These are phyloP conservation scores for Asterophora parasitica DNA, from an alignment of 768 basidiomycete genomes.

Conservation along the genomic window DNA sequence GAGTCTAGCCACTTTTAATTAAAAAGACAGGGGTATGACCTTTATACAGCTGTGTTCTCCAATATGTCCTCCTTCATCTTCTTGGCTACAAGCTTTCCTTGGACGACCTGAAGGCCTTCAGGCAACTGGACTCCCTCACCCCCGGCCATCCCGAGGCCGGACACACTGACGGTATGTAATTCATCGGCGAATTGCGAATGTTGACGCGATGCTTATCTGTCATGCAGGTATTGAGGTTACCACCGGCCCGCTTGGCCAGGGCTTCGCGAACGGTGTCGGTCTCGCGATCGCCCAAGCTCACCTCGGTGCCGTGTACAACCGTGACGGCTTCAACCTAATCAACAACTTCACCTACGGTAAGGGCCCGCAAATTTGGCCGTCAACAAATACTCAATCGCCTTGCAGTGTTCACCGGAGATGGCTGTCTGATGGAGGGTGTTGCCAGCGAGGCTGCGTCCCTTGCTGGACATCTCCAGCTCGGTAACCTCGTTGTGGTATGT, in stretches of 20 bases:
- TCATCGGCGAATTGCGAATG: neutral
- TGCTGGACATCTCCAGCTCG: constrained; percentile 90
- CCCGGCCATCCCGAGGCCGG: constrained; percentile 87
- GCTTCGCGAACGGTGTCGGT: constrained; percentile 90
- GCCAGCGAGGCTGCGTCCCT: constrained; percentile 89
- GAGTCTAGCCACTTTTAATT: constrained; percentile 26
- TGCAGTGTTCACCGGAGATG: constrained; percentile 87
- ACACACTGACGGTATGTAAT: constrained; percentile 42
- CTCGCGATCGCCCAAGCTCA: constrained; percentile 92
- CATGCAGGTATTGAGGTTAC: constrained; percentile 76
- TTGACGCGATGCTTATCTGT: constrained; percentile 4
- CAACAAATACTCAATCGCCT: constrained; percentile 8
- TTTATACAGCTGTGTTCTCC: constrained; percentile 74
- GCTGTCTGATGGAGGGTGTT: constrained; percentile 96
- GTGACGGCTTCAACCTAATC: constrained; percentile 73
- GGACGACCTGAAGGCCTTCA: constrained; percentile 91
- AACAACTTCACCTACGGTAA: constrained; percentile 87
- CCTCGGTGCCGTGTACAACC: constrained; percentile 86
- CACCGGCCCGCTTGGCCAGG: constrained; percentile 94
- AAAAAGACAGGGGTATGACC: neutral
- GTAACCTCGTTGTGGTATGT: constrained; percentile 86
- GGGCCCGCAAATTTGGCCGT: constrained; percentile 5
- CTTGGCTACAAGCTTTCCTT: constrained; percentile 88
- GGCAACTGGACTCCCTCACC: constrained; percentile 84
- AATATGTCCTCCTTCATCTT: constrained; percentile 89